Conservation (phyloP, 2,329 filamentous ascomycete genomes). For the Boeremia exigua region DNA sequence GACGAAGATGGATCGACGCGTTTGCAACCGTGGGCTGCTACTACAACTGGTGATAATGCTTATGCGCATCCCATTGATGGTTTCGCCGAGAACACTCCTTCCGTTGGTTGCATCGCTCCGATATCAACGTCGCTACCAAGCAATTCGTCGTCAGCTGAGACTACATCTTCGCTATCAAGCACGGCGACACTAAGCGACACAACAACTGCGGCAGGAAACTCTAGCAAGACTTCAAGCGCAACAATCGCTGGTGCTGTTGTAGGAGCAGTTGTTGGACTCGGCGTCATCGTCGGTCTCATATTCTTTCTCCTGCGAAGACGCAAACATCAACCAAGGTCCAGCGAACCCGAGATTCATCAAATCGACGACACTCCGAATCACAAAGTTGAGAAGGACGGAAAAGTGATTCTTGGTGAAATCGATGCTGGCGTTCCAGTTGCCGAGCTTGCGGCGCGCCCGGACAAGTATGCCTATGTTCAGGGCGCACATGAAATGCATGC, state of each 20-base stretch:
- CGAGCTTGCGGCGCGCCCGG: conserved; percentile 3
- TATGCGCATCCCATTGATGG: conserved; percentile 41
- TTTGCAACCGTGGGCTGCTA: conserved; percentile 16
- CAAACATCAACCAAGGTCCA: conserved; percentile 7
- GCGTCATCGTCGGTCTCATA: conserved; percentile 20
- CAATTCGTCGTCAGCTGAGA: background rate
- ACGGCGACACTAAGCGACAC: background rate
- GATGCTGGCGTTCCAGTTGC: background rate
- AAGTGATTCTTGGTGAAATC: background rate
- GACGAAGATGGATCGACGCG: conserved; percentile 20
- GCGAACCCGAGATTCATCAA: conserved; percentile 13
- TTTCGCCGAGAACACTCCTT: conserved; percentile 21
- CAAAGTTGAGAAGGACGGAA: background rate
- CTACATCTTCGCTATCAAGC: background rate
- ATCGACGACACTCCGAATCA: conserved; percentile 5
- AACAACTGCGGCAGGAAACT: background rate
- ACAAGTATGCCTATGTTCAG: background rate
- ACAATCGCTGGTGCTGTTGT: conserved; percentile 32
- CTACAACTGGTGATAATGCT: conserved; percentile 21
- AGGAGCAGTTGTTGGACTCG: conserved; percentile 20
- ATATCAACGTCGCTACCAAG: background rate
- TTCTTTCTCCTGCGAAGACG: conserved; percentile 21
- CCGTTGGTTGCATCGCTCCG: conserved; percentile 20
- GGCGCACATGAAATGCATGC: conserved; percentile 12
- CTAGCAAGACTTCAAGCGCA: conserved; percentile 11